Evolutionary conservation across 176 grass and related monocot genomes (phyloP).

Genomic region (Carex littledalei): DNA sequence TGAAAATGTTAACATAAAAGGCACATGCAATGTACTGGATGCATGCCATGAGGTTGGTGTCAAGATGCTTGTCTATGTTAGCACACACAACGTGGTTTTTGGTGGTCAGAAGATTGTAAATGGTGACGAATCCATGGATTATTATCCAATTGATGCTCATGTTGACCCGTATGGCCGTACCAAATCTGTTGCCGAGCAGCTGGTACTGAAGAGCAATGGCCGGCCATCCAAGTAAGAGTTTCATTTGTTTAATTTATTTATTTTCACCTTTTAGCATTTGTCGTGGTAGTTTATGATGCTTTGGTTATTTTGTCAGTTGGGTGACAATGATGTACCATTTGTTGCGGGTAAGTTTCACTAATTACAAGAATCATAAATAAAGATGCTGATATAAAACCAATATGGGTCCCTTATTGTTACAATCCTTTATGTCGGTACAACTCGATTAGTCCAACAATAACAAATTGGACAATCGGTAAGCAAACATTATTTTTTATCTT

Average conservation of each 20-base stretch:
- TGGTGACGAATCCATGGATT: constrained; percentile 62
- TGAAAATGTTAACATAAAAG: constrained; percentile 73
- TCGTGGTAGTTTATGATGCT: not conserved
- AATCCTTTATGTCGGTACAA: not conserved
- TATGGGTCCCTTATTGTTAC: not conserved
- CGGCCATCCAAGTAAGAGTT: constrained; percentile 64
- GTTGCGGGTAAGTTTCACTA: not conserved
- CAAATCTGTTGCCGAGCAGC: constrained; percentile 80
- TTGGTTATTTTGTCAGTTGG: not conserved
- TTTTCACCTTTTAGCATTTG: not conserved
- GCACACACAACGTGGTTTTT: constrained; percentile 84
- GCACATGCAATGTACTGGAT: constrained; percentile 75
- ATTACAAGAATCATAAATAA: not conserved
- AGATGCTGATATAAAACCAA: not conserved
- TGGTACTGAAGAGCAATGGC: constrained; percentile 79
- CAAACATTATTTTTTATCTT: not conserved
- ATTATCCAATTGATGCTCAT: constrained; percentile 78
- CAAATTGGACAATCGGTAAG: not conserved
- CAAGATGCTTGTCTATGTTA: constrained; percentile 79
- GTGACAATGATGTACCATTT: not conserved
- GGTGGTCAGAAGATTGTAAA: constrained; percentile 68
- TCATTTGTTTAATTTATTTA: not conserved
- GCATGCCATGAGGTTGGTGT: constrained; percentile 56
- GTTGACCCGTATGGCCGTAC: constrained; percentile 84
- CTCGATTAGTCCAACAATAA: not conserved